These are phyloP conservation scores for Albatrellus ellisii DNA, from an alignment of 768 basidiomycete genomes.

Conservation along the genomic window DNA sequence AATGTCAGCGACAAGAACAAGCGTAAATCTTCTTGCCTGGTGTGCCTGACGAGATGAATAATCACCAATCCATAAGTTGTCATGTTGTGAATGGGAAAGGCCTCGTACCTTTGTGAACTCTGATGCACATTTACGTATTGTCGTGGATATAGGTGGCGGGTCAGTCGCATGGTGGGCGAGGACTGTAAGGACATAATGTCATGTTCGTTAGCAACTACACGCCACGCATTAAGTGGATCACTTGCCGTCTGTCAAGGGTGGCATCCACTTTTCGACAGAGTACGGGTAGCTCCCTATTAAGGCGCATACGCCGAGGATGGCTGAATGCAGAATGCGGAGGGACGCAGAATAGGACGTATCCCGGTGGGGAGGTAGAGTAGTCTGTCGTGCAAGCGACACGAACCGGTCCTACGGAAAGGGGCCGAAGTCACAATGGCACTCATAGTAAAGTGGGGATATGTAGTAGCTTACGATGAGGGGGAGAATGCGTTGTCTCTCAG, in stretches of 20 bases:
- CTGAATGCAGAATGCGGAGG: slow-evolving; percentile 64
- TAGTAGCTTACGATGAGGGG: slow-evolving; percentile 54
- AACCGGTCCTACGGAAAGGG: slow-evolving; percentile 66
- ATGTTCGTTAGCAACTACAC: too few relatives aligned
- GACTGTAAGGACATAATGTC: slow-evolving; percentile 33
- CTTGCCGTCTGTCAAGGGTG: slow-evolving; percentile 63
- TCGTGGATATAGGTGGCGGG: slow-evolving; percentile 82
- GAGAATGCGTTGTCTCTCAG: slow-evolving; percentile 78
- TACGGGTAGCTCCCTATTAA: slow-evolving; percentile 46
- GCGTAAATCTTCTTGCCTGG: slow-evolving; percentile 15
- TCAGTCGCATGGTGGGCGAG: slow-evolving; percentile 71
- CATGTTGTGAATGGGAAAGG: too few relatives aligned
- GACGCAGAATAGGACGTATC: slow-evolving; percentile 63
- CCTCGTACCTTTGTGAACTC: slow-evolving; percentile 70
- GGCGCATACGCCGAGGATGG: slow-evolving; percentile 35
- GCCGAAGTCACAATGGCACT: not conserved
- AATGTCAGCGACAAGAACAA: slow-evolving; percentile 3
- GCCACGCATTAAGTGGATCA: not conserved
- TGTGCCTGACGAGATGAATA: slow-evolving; percentile 19
- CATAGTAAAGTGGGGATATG: not conserved
- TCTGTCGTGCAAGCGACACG: slow-evolving; percentile 42
- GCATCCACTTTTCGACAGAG: slow-evolving; percentile 38
- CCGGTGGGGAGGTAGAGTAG: slow-evolving; percentile 52
- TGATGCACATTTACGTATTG: slow-evolving; percentile 74
- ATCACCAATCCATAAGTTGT: too few relatives aligned